Base-by-base conservation (phyloP, 768 basidiomycete species). In the Boletus tylopilopsis region DNA sequence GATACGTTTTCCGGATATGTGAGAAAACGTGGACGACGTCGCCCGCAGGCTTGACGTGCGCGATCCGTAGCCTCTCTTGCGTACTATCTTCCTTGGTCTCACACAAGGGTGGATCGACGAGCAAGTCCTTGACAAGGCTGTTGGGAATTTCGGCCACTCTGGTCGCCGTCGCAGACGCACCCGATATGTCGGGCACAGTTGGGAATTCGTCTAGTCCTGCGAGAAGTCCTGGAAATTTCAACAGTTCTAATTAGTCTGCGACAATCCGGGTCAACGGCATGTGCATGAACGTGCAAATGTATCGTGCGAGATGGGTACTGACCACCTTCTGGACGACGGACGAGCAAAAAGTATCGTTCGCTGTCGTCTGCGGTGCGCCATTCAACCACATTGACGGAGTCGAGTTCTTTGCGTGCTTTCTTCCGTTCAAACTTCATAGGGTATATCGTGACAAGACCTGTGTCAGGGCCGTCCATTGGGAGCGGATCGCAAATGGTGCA, bases 131-230 rank as follows among this genome's bases (percentile, higher is more conserved):
- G 57, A 75, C 68, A 49, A 75, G 68, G 57, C 50, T 52, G 40
- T 65, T 53, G 16, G 74, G 62, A 18, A 73, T 68, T 48, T 69
- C 61, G 27, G 51, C 58, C 25, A 64, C 64, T 32, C 64, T 64
- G 12, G 60, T 60, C n/a, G 60, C 51, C 11, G 74, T 70, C 10
- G 73, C 71, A 38, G 73, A 67, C 58, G 32, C 39, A 19, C 67
- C 70, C 34, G 76, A 63, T 49, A 87, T 75, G 63, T 85, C 75
- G 47, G 78, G 64, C 33, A 70, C 67, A 19, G 88, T 80, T 47
- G 92, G 90, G 71, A 94, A 94, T 61, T 97, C 93, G 64, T 85
- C 84, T 35, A 97, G 71, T 10, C 94, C 92, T 18, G 91, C 94
- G 45, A 97, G 74, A 39, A 97, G 83, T 21, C 94, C 94, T 96